phyloP scores from a whole-genome alignment of 371 early-diverging fungal genomes.

The Phascolomyces articulosus region DNA sequence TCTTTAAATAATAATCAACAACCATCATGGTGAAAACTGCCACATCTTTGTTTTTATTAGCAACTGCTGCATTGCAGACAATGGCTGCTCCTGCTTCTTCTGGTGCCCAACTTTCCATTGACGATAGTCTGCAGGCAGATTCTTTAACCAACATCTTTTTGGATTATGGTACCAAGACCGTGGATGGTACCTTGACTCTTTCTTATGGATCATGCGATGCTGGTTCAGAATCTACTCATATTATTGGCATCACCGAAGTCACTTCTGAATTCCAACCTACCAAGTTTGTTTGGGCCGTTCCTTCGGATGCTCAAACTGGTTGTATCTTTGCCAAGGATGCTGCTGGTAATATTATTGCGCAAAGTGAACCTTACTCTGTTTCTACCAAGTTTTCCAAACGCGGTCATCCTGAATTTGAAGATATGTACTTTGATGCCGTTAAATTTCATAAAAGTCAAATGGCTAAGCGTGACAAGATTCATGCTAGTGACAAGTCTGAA shows the following conservation, averaged over 20 bases:
- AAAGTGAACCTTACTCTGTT: constrained; percentile 19
- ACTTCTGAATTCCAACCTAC: constrained; percentile 21
- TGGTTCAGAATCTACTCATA: constrained; percentile 7
- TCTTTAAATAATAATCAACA: too few species aligned
- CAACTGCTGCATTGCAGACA: constrained; percentile 31
- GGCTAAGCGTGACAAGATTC: constrained; percentile 18
- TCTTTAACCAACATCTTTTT: constrained; percentile 29
- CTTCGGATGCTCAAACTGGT: constrained; percentile 17
- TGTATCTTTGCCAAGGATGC: constrained; percentile 25
- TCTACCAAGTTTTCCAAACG: constrained; percentile 22
- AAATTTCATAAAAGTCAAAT: constrained; percentile 25
- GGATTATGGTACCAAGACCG: constrained; percentile 22
- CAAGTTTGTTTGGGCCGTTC: constrained; percentile 31
- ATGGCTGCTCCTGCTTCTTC: constrained; percentile 21
- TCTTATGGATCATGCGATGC: constrained; percentile 23
- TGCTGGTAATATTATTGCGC: constrained; percentile 20
- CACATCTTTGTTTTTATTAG: constrained; percentile 25
- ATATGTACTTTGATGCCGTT: constrained; percentile 36
- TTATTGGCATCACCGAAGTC: constrained; percentile 18
- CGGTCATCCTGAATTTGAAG: constrained; percentile 30
- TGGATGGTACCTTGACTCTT: constrained; percentile 13
- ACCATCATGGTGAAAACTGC: constrained; percentile 14
- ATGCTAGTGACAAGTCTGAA: constrained; percentile 21
- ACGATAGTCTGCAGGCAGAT: constrained; percentile 17
- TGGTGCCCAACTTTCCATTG: constrained; percentile 10